A percentile compares a stretch with the other conserved stretches of the same genome.
These are phyloP conservation scores for Trypanosoma boissoni DNA, from an alignment of 208 protist species.

Conservation along the genomic window DNA sequence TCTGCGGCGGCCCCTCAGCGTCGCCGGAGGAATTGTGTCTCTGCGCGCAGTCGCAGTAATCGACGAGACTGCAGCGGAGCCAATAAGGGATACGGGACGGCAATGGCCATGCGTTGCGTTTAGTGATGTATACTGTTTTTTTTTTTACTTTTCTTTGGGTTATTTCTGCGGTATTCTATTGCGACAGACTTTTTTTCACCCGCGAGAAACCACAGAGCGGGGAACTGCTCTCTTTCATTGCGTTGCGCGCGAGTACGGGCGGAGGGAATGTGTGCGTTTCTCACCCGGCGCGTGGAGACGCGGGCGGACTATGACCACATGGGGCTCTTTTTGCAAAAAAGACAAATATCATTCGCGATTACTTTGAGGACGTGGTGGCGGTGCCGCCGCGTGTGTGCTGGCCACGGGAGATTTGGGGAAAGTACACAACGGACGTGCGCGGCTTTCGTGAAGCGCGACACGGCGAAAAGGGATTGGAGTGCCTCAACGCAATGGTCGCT, in stretches of 20 bases:
- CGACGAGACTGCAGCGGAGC: too few relatives aligned
- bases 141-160: too few relatives aligned
- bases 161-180: too few relatives aligned
- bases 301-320: slow-evolving; percentile 93
- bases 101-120: too few relatives aligned
- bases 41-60: too few relatives aligned
- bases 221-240: too few relatives aligned
- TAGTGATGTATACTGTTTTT: too few relatives aligned
- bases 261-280: slow-evolving; percentile 93
- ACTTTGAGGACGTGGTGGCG: slow-evolving; percentile 94
- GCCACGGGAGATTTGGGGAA: slow-evolving; percentile 87
- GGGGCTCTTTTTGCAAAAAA: slow-evolving; percentile 98
- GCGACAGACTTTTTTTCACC: too few relatives aligned
- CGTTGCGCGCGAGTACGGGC: slow-evolving; percentile 92
- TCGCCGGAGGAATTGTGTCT: too few relatives aligned
- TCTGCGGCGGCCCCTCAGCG: too few relatives aligned
- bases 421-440: slow-evolving; percentile 64
- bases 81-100: too few relatives aligned
- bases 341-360: slow-evolving; percentile 98
- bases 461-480: slow-evolving; percentile 59
- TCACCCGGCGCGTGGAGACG: slow-evolving; percentile 77
- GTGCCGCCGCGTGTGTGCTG: slow-evolving; percentile 92
- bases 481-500: slow-evolving; percentile 94
- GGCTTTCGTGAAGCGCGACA: slow-evolving; percentile 40
- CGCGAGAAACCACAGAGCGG: too few relatives aligned